Conservation (phyloP, 2,329 filamentous ascomycete species). For the Cladosporium oxysporum region DNA sequence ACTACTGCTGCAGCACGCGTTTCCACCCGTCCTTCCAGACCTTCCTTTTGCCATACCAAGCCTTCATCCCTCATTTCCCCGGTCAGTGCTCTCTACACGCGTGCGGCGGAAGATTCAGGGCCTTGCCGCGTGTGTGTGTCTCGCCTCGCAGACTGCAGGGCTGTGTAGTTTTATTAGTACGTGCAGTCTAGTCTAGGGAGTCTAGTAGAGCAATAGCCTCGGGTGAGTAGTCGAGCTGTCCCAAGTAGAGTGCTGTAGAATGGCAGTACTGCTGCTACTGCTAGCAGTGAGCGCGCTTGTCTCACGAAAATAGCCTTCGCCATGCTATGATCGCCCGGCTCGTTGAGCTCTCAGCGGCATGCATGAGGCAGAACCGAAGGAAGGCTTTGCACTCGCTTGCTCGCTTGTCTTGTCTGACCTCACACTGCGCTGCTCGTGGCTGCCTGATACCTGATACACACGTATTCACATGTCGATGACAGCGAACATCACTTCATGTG, state of each 20-base stretch:
- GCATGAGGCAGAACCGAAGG: neutral
- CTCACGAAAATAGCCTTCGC: neutral
- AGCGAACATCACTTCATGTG: slow-evolving; percentile 4
- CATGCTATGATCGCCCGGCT: slow-evolving; percentile 3
- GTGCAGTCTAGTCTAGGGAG: neutral
- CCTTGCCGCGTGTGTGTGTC: neutral
- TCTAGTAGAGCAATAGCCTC: neutral
- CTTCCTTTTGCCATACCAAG: neutral
- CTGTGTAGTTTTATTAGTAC: neutral
- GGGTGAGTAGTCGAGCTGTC: neutral
- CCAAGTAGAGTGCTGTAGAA: neutral
- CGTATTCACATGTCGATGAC: neutral
- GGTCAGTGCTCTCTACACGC: slow-evolving; percentile 7
- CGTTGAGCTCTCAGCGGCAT: slow-evolving; percentile 9
- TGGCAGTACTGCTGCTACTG: neutral
- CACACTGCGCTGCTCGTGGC: neutral
- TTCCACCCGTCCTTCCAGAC: slow-evolving; percentile 9
- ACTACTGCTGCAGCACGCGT: neutral
- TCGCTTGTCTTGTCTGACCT: slow-evolving; percentile 9
- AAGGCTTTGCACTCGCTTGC: neutral
- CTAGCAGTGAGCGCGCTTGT: neutral
- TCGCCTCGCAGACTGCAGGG: slow-evolving; percentile 4
- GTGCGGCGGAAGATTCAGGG: neutral
- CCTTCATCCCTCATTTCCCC: slow-evolving; percentile 7
- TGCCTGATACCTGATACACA: neutral